Percentiles rank a stretch among this genome's conserved stretches.
Conservation (phyloP, 352 stramenopile genomes). For the Globisporangium middletonii region DNA sequence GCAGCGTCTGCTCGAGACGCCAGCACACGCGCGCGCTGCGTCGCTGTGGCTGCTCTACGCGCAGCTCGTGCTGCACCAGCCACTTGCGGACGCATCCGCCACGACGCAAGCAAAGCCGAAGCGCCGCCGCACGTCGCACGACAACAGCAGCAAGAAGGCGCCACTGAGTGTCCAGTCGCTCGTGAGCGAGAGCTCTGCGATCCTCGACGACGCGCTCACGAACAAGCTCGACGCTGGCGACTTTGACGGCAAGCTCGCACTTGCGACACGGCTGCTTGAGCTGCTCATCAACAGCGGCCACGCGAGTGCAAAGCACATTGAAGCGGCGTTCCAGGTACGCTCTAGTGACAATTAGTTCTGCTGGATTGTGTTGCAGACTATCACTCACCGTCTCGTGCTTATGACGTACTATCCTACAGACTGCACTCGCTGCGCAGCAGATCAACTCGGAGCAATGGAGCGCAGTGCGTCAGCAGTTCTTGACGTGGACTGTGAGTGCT, state of each 20-base stretch:
- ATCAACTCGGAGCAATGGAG: conserved; percentile 49
- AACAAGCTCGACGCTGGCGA: conserved; percentile 32
- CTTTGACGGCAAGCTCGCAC: conserved; percentile 33
- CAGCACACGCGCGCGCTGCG: conserved; percentile 24
- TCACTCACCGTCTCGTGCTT: conserved; percentile 1
- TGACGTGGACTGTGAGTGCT: conserved; percentile 44
- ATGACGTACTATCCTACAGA: conserved; percentile 9
- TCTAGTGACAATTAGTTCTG: not conserved
- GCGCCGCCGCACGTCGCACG: conserved; percentile 40
- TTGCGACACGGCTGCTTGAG: conserved; percentile 52
- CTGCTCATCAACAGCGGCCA: conserved; percentile 30
- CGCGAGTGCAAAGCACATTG: conserved; percentile 20
- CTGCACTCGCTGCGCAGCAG: conserved; percentile 38
- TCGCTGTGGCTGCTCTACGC: conserved; percentile 66
- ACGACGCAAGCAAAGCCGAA: conserved; percentile 24
- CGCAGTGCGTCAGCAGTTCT: conserved; percentile 50
- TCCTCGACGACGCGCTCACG: conserved; percentile 44
- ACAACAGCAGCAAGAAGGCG: conserved; percentile 19
- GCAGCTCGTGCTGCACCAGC: conserved; percentile 58
- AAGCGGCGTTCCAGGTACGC: conserved; percentile 39
- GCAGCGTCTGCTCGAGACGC: conserved; percentile 34
- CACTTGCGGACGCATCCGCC: conserved; percentile 14
- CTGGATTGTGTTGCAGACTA: not conserved
- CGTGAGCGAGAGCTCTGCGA: conserved; percentile 28
- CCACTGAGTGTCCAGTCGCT: not conserved